Evolutionary conservation across 345 rosid species (phyloP), one percentile per base, ranked within the genome.

Genomic region (Noccaea bulbosa): DNA sequence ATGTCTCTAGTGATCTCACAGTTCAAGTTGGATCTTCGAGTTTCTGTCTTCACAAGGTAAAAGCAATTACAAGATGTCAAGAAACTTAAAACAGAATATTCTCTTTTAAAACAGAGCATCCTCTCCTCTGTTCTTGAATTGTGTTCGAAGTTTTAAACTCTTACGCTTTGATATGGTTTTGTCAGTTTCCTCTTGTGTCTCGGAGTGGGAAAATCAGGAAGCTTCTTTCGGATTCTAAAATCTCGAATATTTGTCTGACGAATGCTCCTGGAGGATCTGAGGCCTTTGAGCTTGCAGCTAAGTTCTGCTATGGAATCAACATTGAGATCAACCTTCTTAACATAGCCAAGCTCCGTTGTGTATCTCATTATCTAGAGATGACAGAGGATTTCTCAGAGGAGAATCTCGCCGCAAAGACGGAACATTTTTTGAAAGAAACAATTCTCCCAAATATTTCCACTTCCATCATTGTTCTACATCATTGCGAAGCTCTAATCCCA

Each of bases 201-300:
- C 79, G 95, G 58, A 91, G 99, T 56, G 99, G 99, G 53, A 84
- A 79, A 61, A 85, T 94, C 57, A 79, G 97, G 49, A 94, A 89
- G 70, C 74, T 87, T 50, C 68, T 94, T 41, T 20, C 80, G 6
- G 97, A 94, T 54, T 59, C 89, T 6, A 91, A 89, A 72, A 57
- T 79, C 60, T 82, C 86, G 2, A 86, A 81, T 67, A 63, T 91
- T 12, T 88, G 54, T 76, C 86, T 94, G 35, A 60, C 87, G 5
- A 77, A 74, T 37, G 80, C 83, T 30, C 99, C 96, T 0, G 99
- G 97, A 24, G 97, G 96, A 71, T 61, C 90, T 3, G 99, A 88
- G 75, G 96, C 90, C 8, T 94, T 94, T 38, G 99, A 91, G 79
- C 80, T 84, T 2, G 99, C 96, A 62, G 99, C 99, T n/a, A 94